These are phyloP conservation scores for Stephania cephalantha DNA, from an alignment of 164 flowering plant species.

Conservation along the genomic window DNA sequence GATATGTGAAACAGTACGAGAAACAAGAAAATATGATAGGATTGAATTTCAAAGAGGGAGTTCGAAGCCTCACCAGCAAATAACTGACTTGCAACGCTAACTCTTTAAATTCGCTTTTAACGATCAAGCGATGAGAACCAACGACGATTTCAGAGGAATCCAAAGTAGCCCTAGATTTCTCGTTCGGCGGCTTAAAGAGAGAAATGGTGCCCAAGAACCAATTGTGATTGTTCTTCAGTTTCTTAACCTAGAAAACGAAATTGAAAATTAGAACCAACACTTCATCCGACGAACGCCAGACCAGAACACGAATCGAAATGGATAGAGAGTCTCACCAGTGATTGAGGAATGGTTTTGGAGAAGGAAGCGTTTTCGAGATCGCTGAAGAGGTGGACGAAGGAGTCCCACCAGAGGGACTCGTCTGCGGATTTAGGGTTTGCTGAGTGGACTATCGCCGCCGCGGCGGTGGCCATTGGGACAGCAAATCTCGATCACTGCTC, in stretches of 20 bases:
- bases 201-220: conserved; percentile 67
- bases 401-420: conserved; percentile 83
- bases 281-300: not conserved
- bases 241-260: conserved; percentile 39
- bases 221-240: conserved; percentile 49
- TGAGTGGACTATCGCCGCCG: conserved; percentile 23
- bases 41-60: not conserved
- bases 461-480: conserved; percentile 20
- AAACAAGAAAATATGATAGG: too few species aligned
- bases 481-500: not conserved
- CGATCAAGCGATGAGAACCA: conserved; percentile 44
- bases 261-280: not conserved
- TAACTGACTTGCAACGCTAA: conserved; percentile 58
- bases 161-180: conserved; percentile 64
- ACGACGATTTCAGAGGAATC: conserved; percentile 38
- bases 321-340: conserved; percentile 38
- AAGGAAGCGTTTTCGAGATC: conserved; percentile 61
- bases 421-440: conserved; percentile 45
- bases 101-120: conserved; percentile 56
- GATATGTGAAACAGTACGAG: too few species aligned
- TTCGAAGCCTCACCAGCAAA: conserved; percentile 37
- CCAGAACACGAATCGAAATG: not conserved
- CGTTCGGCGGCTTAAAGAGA: conserved; percentile 56
- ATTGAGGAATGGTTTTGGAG: conserved; percentile 40
- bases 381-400: conserved; percentile 53